Percentiles rank a stretch among this genome's conserved stretches.
These are phyloP conservation scores for Bipolaris oryzae DNA, from an alignment of 2,329 filamentous ascomycete genomes.

Conservation along the genomic window DNA sequence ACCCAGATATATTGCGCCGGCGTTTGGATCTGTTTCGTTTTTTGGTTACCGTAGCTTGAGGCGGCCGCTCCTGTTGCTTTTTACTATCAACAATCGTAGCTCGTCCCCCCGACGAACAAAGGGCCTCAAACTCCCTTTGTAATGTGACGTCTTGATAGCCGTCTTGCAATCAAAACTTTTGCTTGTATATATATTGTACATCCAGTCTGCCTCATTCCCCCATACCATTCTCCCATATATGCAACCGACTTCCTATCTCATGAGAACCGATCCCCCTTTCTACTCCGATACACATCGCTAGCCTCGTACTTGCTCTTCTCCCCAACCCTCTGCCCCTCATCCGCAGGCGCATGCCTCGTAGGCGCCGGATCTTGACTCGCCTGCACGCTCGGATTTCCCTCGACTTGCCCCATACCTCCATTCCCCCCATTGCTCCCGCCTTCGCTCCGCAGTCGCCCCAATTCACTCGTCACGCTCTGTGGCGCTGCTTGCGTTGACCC, in stretches of 20 bases:
- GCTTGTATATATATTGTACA: slow-evolving; percentile 1
- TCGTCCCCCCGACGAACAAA: slow-evolving; percentile 12
- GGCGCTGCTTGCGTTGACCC: slow-evolving; percentile 17
- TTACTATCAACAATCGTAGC: not conserved
- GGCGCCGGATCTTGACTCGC: slow-evolving; percentile 81
- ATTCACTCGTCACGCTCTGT: slow-evolving; percentile 12
- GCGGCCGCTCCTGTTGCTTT: not conserved
- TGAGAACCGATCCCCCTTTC: slow-evolving; percentile 82
- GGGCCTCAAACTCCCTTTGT: slow-evolving; percentile 16
- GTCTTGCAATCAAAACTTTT: not conserved
- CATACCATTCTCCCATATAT: not conserved
- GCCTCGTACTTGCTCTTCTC: slow-evolving; percentile 95
- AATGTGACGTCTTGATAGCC: not conserved
- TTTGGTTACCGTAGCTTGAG: slow-evolving; percentile 5
- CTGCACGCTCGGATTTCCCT: slow-evolving; percentile 70
- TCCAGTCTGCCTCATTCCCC: not conserved
- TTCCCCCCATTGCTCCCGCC: slow-evolving; percentile 17
- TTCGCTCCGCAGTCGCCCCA: slow-evolving; percentile 13
- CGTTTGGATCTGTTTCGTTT: slow-evolving; percentile 16
- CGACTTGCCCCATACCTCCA: slow-evolving; percentile 19
- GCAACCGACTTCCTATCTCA: slow-evolving; percentile 14
- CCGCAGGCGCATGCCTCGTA: slow-evolving; percentile 78
- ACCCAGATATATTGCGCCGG: slow-evolving; percentile 42
- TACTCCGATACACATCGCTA: slow-evolving; percentile 72
- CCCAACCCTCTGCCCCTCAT: slow-evolving; percentile 66